Conservation (phyloP, 2,329 filamentous ascomycete genomes). For the Monilinia fructigena region DNA sequence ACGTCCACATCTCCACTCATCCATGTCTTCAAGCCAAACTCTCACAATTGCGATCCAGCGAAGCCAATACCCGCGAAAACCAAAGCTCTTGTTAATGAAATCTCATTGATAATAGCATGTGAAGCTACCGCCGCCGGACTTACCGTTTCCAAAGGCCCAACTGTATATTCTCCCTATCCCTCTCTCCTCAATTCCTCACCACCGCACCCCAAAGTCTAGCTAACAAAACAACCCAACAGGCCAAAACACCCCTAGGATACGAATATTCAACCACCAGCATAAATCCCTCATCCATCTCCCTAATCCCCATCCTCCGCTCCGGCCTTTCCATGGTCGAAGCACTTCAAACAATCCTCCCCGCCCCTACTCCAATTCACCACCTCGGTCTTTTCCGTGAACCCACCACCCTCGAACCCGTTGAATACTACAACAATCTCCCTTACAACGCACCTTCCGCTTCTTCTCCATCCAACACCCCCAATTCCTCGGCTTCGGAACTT, state of each 20-base stretch:
- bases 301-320: constrained; percentile 90
- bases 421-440: constrained; percentile 97
- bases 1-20: constrained; percentile 78
- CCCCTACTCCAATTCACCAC: constrained; percentile 81
- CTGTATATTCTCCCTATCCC: constrained; percentile 48
- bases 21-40: constrained; percentile 87
- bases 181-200: not conserved
- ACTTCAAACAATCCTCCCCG: constrained; percentile 77
- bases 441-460: constrained; percentile 56
- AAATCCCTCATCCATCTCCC: constrained; percentile 62
- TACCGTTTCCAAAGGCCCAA: constrained; percentile 55
- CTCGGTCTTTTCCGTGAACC: constrained; percentile 93
- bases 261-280: constrained; percentile 67
- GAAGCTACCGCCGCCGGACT: constrained; percentile 73
- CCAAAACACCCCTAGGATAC: constrained; percentile 74
- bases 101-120: constrained; percentile 75
- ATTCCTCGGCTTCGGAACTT: constrained; percentile 51
- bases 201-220: not conserved
- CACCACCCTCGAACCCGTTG: constrained; percentile 80
- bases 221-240: constrained; percentile 49
- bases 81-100: constrained; percentile 80
- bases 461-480: constrained; percentile 44
- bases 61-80: constrained; percentile 74
- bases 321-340: constrained; percentile 90
- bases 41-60: constrained; percentile 77